phyloP scores from a whole-genome alignment of 306 rosid species.

The Cucumis cinereus region DNA sequence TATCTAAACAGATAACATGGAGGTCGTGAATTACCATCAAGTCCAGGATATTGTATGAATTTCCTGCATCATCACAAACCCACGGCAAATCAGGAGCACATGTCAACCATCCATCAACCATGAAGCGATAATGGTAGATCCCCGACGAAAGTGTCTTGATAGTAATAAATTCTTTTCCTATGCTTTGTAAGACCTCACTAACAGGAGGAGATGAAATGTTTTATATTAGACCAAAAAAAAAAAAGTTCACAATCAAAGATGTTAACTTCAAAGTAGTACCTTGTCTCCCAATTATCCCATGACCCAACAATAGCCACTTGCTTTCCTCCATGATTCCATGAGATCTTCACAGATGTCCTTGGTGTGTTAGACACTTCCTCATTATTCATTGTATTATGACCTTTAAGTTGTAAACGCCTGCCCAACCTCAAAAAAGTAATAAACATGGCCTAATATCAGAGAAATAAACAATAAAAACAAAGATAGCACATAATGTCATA shows the following conservation, averaged over 20 bases:
- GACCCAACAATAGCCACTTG: slow-evolving; percentile 59
- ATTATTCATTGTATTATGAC: slow-evolving; percentile 19
- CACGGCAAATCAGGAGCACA: slow-evolving; percentile 71
- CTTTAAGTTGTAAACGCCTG: slow-evolving; percentile 8
- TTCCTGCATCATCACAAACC: slow-evolving; percentile 32
- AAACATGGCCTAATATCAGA: slow-evolving; percentile 28
- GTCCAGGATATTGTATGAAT: slow-evolving; percentile 58
- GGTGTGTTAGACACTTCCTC: slow-evolving; percentile 20
- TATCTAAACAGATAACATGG: neutral
- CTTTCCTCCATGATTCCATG: slow-evolving; percentile 58
- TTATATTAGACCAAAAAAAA: slow-evolving; percentile 5
- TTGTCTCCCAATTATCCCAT: slow-evolving; percentile 77
- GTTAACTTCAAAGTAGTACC: slow-evolving; percentile 21
- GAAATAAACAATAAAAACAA: slow-evolving; percentile 3
- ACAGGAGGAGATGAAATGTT: slow-evolving; percentile 13
- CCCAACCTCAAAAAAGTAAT: neutral
- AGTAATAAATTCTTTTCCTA: slow-evolving; percentile 24
- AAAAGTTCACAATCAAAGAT: neutral
- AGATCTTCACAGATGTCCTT: slow-evolving; percentile 32
- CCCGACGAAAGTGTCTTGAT: slow-evolving; percentile 47
- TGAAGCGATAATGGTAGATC: slow-evolving; percentile 60
- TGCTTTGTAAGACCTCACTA: slow-evolving; percentile 53
- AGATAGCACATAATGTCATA: neutral
- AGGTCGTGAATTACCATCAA: slow-evolving; percentile 43
- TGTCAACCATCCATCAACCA: slow-evolving; percentile 56